Conservation (phyloP, 164 flowering plant species). For the Vitis vinifera region ASM3070453v1 NC_081815.1:7289501-7290000, state of each 20-base stretch:
- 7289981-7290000: neutral
- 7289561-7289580: too few species aligned
- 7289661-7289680: too few species aligned
- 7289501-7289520: too few species aligned
- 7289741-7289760: neutral
- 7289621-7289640: too few species aligned
- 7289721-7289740: neutral
- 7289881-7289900: neutral
- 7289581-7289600: too few species aligned
- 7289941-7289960: neutral
- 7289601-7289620: too few species aligned
- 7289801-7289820: constrained; percentile 24
- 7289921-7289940: neutral
- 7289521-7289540: too few species aligned
- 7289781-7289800: constrained; percentile 32
- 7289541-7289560: too few species aligned
- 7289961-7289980: neutral
- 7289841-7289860: constrained; percentile 8
- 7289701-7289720: too few species aligned
- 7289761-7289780: constrained; percentile 33
- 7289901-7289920: neutral
- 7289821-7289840: constrained; percentile 6
- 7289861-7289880: constrained; percentile 6
- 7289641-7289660: too few species aligned
- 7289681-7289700: too few species aligned